Conservation (phyloP, 371 early-diverging fungal species). For the Amoeboaphelidium occidentale region DNA sequence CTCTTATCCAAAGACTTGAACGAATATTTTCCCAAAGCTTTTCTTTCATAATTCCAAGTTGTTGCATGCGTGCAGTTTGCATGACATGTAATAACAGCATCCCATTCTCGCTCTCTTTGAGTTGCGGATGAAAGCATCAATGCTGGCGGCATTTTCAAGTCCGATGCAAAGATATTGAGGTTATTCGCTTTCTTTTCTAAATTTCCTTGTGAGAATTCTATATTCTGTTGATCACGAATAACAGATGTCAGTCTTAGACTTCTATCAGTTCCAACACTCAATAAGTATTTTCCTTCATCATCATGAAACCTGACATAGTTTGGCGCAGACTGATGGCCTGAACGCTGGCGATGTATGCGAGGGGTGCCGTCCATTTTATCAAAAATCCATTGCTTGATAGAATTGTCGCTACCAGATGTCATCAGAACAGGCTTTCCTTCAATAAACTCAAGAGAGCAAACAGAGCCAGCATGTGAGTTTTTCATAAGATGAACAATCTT, state of each 20-base stretch:
- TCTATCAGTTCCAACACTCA: slow-evolving; percentile 60
- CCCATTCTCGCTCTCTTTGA: slow-evolving; percentile 54
- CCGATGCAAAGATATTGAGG: slow-evolving; percentile 24
- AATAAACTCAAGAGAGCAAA: slow-evolving; percentile 50
- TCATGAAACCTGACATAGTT: slow-evolving; percentile 46
- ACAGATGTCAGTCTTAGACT: slow-evolving; percentile 51
- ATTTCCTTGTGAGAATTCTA: slow-evolving; percentile 58
- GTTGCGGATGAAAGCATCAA: slow-evolving; percentile 11
- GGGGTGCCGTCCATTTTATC: slow-evolving; percentile 55
- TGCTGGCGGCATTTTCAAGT: slow-evolving; percentile 41
- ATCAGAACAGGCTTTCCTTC: slow-evolving; percentile 56
- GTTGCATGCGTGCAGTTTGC: slow-evolving; percentile 36
- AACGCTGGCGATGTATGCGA: slow-evolving; percentile 43
- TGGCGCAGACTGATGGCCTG: slow-evolving; percentile 70
- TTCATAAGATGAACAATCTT: slow-evolving; percentile 38
- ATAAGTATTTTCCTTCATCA: slow-evolving; percentile 31
- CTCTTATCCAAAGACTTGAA: slow-evolving; percentile 32
- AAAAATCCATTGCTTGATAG: slow-evolving; percentile 87
- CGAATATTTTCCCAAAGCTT: slow-evolving; percentile 38
- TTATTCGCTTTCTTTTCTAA: slow-evolving; percentile 30
- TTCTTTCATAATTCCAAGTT: slow-evolving; percentile 54
- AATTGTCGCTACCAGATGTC: slow-evolving; percentile 68
- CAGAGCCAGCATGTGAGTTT: slow-evolving; percentile 49
- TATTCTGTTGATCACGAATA: slow-evolving; percentile 51
- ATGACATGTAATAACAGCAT: slow-evolving; percentile 66